Base-by-base conservation (phyloP, 176 grass and related monocot genomes). In the Typha latifolia region DNA sequence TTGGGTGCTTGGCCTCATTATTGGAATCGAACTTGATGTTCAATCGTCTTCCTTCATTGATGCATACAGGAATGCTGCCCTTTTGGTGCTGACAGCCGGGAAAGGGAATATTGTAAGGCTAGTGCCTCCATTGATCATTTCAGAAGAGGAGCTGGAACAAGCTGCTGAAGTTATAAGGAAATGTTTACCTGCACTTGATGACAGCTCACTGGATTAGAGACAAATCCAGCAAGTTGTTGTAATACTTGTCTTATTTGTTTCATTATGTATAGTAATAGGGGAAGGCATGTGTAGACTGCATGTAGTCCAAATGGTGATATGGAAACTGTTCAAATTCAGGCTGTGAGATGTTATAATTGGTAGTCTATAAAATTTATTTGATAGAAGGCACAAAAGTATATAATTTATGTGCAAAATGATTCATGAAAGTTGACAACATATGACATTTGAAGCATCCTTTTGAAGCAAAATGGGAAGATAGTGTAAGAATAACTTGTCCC, bases 31-130 rank as follows among this genome's bases (percentile, higher is more conserved):
- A 72, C 74, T 97, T 1, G 93, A 91, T 50, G 77, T 89, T 0
- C 82, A 69, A 0, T 85, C 83, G 10, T 73, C 76, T 52, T 72
- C 70, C 27, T 56, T 92, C 1, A 88, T 97, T 0, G 67, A 89
- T 11, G 80, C 85, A 0, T 97, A 88, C 50, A 51, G 87, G 49
- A 64, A 91, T 19, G 79, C 72, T 10, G 93, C 88, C 20, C 87
- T 92, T 66, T 49, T 92, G n/a, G 64, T 91, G 64, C 67, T 89
- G 72, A 82, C 88, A 0, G 85, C 93, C 3, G 93, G 93, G 20
- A 92, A 89, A 61, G 93, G 85, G 56, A 89, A 97, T 78, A 88
- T 97, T 0, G 78, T 92, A 20, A 82, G 93, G 78, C 72, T 89
- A 0, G 85, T 92, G 14, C 93, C 88, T 0, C 88, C 85, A 6